A percentile compares a stretch with the other conserved stretches of the same genome.
Evolutionary conservation across 23 red algal genomes (phyloP).

Genomic region (Gracilaria gracilis): DNA sequence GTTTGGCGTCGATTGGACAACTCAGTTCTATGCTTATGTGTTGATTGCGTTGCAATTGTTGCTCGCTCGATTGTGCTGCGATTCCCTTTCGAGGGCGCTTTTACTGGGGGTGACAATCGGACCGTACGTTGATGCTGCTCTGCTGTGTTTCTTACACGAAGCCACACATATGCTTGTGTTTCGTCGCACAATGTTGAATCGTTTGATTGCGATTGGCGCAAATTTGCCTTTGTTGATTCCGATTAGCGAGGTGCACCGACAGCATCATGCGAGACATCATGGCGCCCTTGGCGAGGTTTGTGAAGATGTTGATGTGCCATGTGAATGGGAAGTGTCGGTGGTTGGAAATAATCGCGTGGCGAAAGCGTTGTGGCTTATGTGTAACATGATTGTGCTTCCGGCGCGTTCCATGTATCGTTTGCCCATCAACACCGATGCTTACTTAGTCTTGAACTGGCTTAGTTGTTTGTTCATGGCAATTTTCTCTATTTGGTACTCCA

Average conservation of each 20-base stretch:
- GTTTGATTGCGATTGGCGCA: constrained; percentile 55
- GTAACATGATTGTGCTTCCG: constrained; percentile 62
- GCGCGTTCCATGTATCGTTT: constrained; percentile 41
- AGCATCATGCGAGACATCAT: constrained; percentile 85
- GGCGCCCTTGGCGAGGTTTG: constrained; percentile 50
- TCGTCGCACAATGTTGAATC: constrained; percentile 53
- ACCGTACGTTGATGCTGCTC: constrained; percentile 68
- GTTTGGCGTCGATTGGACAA: constrained; percentile 54
- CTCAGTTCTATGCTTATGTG: constrained; percentile 63
- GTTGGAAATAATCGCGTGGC: constrained; percentile 56
- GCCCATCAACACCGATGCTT: constrained; percentile 32
- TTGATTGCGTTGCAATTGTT: constrained; percentile 61
- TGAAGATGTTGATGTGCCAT: constrained; percentile 79
- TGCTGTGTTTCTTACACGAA: constrained; percentile 81
- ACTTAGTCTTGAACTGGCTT: constrained; percentile 55
- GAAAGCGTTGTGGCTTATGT: constrained; percentile 77
- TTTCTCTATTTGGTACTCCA: background rate
- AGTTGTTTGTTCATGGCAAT: constrained; percentile 14
- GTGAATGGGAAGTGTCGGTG: constrained; percentile 65
- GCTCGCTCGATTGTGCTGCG: constrained; percentile 5
- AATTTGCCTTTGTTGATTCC: constrained; percentile 76
- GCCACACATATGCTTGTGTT: constrained; percentile 87
- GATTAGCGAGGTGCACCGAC: constrained; percentile 72
- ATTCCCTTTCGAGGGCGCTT: constrained; percentile 25
- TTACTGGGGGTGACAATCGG: constrained; percentile 53